These are phyloP conservation scores for Fusarium compactum DNA, from an alignment of 2,329 filamentous ascomycete species.

Conservation along the genomic window DNA sequence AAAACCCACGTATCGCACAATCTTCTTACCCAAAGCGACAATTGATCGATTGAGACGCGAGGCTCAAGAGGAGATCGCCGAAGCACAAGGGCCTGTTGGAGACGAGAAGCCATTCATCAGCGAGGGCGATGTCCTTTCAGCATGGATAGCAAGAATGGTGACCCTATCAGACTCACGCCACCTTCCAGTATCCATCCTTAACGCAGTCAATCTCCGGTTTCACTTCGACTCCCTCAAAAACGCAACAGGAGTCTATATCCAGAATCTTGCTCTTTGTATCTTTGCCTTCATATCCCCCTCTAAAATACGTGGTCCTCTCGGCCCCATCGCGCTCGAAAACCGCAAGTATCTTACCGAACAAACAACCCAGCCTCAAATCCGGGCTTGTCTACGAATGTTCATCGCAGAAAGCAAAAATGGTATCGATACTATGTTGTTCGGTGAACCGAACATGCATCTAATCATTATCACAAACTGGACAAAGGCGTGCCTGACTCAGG, in stretches of 20 bases:
- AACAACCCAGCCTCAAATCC: not conserved
- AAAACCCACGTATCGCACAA: not conserved
- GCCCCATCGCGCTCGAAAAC: not conserved
- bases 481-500: not conserved
- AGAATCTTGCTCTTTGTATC: not conserved
- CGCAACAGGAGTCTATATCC: not conserved
- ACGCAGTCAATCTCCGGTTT: not conserved
- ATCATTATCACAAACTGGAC: not conserved
- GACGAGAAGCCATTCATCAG: not conserved
- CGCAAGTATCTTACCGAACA: not conserved
- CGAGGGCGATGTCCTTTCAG: not conserved
- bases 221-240: not conserved
- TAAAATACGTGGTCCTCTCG: not conserved
- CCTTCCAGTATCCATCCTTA: not conserved
- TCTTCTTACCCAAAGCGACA: not conserved
- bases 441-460: not conserved
- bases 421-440: not conserved
- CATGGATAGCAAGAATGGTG: not conserved
- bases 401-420: not conserved
- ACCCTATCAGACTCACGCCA: not conserved
- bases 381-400: not conserved
- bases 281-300: not conserved
- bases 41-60: not conserved
- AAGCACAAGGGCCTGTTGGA: rapidly evolving
- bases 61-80: not conserved